Evolutionary conservation across 2,329 filamentous ascomycete genomes (phyloP), one percentile per base, ranked within the genome.

Genomic region (Apiospora sp.): DNA sequence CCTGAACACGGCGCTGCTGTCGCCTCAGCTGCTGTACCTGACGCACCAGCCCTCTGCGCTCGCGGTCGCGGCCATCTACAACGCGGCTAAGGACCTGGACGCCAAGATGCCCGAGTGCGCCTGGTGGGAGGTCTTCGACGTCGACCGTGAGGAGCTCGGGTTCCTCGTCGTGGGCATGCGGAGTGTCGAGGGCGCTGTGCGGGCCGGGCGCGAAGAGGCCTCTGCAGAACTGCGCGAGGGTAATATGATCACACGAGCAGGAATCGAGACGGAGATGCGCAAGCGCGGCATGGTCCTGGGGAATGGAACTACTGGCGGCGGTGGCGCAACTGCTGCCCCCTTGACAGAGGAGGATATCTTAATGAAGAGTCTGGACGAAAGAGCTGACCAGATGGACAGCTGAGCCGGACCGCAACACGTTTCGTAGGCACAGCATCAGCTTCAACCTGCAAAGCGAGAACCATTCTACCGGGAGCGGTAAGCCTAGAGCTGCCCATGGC

Each of bases 101-200:
- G 90, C 93, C 16, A 95, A 94, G 81, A 87, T 98, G 83, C 94
- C 96, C 0, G 93, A 93, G 75, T 90, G 89, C 68, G 92, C 94
- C 75, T 99, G 96, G 96, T 99, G 96, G 96, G 95, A 98, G 82
- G 94, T 98, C 0, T 98, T 98, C 81, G 96, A 99, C 82, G 94
- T 96, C 10, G 95, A 98, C 78, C 88, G 96, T 69, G 96, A 99
- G 85, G 95, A 98, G 81, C 86, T 99, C 48, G 96, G 96, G 0
- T 98, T 98, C 77, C 83, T 98, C 72, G 95, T 97, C 4, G 94
- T 98, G 14, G 95, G 89, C 0, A 90, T 98, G 88, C 86, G 91
- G 74, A 98, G 95, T 78, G 85, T 97, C 71, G 91, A 93, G 74
- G 91, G 90, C 0, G 94, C 93, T 83, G 90, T 91, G 71, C 83